Evolutionary conservation across 768 basidiomycete genomes (phyloP).

Genomic region (Auriscalpium orientale): DNA sequence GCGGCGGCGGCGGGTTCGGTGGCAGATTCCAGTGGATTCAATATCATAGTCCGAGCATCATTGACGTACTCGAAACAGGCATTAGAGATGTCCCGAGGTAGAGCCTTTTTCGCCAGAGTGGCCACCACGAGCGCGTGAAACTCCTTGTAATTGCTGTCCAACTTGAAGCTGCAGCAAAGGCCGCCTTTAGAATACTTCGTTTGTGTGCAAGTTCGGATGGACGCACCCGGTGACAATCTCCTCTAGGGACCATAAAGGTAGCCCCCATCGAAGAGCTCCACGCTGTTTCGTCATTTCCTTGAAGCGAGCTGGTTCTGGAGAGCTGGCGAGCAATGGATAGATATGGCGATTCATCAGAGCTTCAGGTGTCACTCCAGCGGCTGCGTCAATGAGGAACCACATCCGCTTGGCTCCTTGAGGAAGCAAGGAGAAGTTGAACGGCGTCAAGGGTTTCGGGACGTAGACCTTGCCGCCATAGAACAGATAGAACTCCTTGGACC

Average conservation of each 20-base stretch:
- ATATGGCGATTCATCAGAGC: background rate
- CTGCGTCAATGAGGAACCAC: background rate
- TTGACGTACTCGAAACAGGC: no score
- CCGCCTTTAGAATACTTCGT: background rate
- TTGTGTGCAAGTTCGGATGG: background rate
- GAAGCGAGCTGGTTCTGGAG: background rate
- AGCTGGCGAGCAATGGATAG: background rate
- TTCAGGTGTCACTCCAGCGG: background rate
- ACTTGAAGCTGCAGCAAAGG: background rate
- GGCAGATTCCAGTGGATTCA: no score
- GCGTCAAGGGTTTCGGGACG: background rate
- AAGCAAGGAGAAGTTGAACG: background rate
- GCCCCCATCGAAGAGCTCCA: background rate
- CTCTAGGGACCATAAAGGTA: background rate
- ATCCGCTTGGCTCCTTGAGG: background rate
- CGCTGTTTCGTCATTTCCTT: constrained; percentile 4
- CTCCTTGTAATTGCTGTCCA: background rate
- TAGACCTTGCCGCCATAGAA: background rate
- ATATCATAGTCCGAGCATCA: no score
- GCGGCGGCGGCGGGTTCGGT: no score
- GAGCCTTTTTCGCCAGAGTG: no score
- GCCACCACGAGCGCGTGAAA: no score
- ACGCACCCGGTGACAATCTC: background rate
- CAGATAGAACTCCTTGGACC: background rate
- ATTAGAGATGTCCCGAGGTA: no score